Base-by-base conservation (phyloP, 768 basidiomycete species). In the Lactarius akahatsu region DNA sequence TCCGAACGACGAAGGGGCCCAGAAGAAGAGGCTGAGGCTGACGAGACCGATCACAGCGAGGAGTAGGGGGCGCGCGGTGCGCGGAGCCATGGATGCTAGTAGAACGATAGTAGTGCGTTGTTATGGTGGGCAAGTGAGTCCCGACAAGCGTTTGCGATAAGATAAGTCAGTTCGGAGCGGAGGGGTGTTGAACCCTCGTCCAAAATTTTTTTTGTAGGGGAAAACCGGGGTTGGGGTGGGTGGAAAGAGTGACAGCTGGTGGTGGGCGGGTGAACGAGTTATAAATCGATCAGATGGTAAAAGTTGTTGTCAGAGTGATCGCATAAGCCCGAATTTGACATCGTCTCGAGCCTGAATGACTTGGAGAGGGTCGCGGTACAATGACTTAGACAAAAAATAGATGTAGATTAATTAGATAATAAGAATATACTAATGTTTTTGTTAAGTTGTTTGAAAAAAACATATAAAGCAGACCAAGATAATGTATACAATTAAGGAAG, bases 81-180 rank as follows among this genome's bases (percentile, higher is more conserved):
- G 61, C 16, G 55, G 65, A 20, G 65, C 36, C 61, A 66, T 66
- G 59, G 32, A 23, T 47, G 15, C 15, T 7, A 30, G 7, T 23
- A 41, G 23, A 3, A 15, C 5, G 56, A 26, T 9, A 4, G 15
- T 28, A 2, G 28, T 23, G 20, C 16, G 58, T n/a, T 11, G 18
- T 13, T 38, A 65, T 40, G 20, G 9, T 50, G 26, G 55, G 41
- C 8, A 38, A 36, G 28, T 28, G 26, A 30, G 28, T n/a, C n/a
- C 8, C 16, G n/a, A 47, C 3, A 4, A 11, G 8, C 32, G 2
- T 3, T 45, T 8, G 43, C 20, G 54, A 55, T 34, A 23, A 6
- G 26, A 38, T 20, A 5, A 5, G 20, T 11, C 8, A 36, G 59
- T 45, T 4, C n/a, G 61, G 54, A 55, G 0, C 7, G 2, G 15